These are phyloP conservation scores for Tetragonia tetragonoides DNA, from an alignment of 148 eudicot species.

Conservation along the genomic window DNA sequence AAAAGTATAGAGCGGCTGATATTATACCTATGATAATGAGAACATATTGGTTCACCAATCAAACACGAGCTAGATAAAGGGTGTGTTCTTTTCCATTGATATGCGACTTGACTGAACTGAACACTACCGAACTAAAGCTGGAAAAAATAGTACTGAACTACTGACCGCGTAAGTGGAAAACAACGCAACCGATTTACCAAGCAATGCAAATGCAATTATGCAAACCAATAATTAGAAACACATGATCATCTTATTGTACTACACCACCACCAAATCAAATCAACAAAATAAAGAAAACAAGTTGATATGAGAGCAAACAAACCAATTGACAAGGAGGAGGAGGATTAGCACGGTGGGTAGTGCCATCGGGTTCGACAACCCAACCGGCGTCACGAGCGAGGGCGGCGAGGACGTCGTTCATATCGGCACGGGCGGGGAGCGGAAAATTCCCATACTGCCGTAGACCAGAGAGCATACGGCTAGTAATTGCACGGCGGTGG, in stretches of 20 bases:
- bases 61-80: too few relatives aligned
- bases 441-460: constrained; percentile 71
- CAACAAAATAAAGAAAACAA: neutral
- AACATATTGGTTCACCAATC: too few relatives aligned
- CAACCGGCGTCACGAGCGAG: constrained; percentile 74
- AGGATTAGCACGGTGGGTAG: constrained; percentile 49
- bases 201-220: too few relatives aligned
- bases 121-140: too few relatives aligned
- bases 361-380: constrained; percentile 61
- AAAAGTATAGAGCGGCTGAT: too few relatives aligned
- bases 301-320: constrained; percentile 11
- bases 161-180: too few relatives aligned
- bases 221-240: too few relatives aligned
- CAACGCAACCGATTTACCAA: too few relatives aligned
- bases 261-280: neutral
- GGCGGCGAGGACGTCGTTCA: constrained; percentile 68
- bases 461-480: constrained; percentile 74
- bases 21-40: too few relatives aligned
- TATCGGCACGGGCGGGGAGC: constrained; percentile 67
- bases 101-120: too few relatives aligned
- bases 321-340: constrained; percentile 35
- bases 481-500: constrained; percentile 74
- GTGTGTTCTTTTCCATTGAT: too few relatives aligned
- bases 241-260: neutral
- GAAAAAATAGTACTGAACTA: too few relatives aligned